phyloP scores from a whole-genome alignment of 805 yeast species.

The Kluyveromyces lactis region DNA sequence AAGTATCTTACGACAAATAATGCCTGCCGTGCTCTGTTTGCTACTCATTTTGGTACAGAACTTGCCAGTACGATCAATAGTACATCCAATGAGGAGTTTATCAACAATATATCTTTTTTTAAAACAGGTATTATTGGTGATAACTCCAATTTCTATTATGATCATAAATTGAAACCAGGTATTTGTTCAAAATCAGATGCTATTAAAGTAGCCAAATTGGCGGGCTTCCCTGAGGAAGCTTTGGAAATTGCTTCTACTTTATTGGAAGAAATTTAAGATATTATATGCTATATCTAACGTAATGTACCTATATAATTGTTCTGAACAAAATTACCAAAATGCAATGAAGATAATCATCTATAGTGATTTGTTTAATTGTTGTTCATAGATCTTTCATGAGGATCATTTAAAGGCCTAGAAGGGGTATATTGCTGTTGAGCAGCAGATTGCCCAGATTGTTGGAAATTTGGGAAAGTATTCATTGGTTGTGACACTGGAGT shows the following conservation, averaged over 20 bases:
- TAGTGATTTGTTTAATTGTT: no score
- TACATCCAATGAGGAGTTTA: constrained; percentile 19
- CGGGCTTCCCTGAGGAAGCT: constrained; percentile 67
- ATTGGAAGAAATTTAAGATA: constrained; percentile 3
- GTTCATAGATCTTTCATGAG: no score
- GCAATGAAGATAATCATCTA: no score
- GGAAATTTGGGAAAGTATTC: no score
- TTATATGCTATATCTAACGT: neutral
- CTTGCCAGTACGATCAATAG: constrained; percentile 33
- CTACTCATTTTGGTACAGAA: constrained; percentile 74
- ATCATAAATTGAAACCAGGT: constrained; percentile 57
- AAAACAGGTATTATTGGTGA: constrained; percentile 22
- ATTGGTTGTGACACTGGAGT: no score
- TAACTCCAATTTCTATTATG: constrained; percentile 22
- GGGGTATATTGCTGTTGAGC: no score
- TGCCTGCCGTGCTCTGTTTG: constrained; percentile 71
- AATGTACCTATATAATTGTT: neutral
- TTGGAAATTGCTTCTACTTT: constrained; percentile 39
- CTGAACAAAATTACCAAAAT: no score
- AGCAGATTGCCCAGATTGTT: no score
- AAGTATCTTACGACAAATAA: constrained; percentile 44
- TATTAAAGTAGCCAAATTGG: constrained; percentile 62
- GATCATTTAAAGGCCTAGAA: no score
- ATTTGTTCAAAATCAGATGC: constrained; percentile 73
- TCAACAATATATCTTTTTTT: constrained; percentile 13